Evolutionary conservation across 768 basidiomycete species (phyloP).

Genomic region (Psilocybe cubensis): DNA sequence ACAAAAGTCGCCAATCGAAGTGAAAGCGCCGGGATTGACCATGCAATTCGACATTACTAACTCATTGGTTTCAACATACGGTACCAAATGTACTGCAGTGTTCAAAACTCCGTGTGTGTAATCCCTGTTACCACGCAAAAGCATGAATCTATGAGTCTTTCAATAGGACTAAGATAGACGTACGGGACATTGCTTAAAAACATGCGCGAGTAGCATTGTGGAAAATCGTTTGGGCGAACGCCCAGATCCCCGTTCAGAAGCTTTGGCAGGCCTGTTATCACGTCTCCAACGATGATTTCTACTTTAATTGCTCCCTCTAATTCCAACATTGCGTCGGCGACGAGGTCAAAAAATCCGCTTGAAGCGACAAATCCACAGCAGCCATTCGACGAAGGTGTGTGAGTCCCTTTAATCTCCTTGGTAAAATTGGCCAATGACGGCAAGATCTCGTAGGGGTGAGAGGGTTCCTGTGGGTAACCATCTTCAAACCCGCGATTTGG

Average conservation of each 20-base stretch:
- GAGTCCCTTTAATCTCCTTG: conserved; percentile 2
- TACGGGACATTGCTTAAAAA: conserved; percentile 26
- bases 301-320: conserved; percentile 7
- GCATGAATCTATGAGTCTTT: background rate
- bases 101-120: conserved; percentile 21
- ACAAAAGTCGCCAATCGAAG: conserved; percentile 9
- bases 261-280: conserved; percentile 13
- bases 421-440: conserved; percentile 9
- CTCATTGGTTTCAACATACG: conserved; percentile 12
- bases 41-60: conserved; percentile 21
- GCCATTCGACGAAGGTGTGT: background rate
- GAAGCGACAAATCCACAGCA: conserved; percentile 12
- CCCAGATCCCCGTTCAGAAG: conserved; percentile 20
- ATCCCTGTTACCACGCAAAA: conserved; percentile 9
- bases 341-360: conserved; percentile 17
- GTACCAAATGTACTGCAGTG: conserved; percentile 18
- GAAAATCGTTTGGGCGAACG: conserved; percentile 11
- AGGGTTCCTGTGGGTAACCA: conserved; percentile 14
- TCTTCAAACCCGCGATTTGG: background rate
- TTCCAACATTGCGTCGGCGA: conserved; percentile 10
- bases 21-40: conserved; percentile 14
- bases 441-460: conserved; percentile 15
- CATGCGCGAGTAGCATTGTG: conserved; percentile 19
- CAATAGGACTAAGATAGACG: conserved; percentile 1
- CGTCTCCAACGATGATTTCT: conserved; percentile 16